Conservation (phyloP, 495 filamentous ascomycete species). For the Durotheca rogersii region DNA sequence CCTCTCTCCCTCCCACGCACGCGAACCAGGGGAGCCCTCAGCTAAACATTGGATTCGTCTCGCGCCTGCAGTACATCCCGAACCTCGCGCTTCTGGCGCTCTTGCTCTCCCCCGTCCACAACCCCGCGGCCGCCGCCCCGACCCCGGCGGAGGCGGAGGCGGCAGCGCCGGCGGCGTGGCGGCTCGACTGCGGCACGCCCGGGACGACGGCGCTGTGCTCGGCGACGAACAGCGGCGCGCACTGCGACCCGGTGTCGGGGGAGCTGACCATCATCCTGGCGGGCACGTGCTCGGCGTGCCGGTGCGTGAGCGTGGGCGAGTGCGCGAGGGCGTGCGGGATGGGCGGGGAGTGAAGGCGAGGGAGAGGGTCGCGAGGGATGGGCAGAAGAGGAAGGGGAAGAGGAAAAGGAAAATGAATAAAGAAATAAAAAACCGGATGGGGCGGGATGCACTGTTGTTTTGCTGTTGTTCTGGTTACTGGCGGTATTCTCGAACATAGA, state of each 20-base stretch:
- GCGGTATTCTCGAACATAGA: no score
- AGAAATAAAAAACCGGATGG: no score
- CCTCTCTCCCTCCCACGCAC: not conserved
- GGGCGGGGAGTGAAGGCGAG: not conserved
- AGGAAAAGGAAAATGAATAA: no score
- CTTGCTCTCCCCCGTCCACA: not conserved
- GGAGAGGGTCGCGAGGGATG: not conserved
- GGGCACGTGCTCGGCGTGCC: slow-evolving; percentile 25
- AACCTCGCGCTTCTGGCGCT: no score
- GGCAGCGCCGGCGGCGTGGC: slow-evolving; percentile 21
- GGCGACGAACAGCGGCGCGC: slow-evolving; percentile 30
- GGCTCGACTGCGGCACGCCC: slow-evolving; percentile 29
- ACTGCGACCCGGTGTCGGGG: slow-evolving; percentile 32
- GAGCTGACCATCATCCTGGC: slow-evolving; percentile 28
- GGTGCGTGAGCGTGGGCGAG: slow-evolving; percentile 19
- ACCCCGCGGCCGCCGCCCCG: not conserved
- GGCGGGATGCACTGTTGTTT: no score
- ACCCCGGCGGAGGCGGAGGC: not conserved
- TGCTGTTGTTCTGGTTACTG: no score
- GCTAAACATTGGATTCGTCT: no score
- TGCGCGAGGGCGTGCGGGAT: slow-evolving; percentile 25
- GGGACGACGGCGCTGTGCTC: slow-evolving; percentile 28
- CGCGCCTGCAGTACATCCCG: no score
- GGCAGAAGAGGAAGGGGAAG: not conserved
- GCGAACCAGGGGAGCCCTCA: not conserved